Base-by-base conservation (phyloP, 2,329 filamentous ascomycete species). In the Ilyonectria mors-panacis region DNA sequence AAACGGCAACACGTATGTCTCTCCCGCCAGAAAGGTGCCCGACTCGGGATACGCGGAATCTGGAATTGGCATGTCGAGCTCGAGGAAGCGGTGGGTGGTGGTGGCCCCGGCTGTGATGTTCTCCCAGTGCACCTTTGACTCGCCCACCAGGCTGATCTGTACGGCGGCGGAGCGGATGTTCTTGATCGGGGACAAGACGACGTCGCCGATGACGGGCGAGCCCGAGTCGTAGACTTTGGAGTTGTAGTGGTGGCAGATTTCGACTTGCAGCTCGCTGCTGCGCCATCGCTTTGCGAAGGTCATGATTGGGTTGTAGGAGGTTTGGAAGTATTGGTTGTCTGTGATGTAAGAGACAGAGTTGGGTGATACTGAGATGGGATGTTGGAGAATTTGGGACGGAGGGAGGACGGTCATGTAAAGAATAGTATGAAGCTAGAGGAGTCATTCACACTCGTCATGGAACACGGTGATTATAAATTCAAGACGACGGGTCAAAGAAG, bases 221-320 rank as follows among this genome's bases (percentile, higher is more conserved):
- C 44, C 56, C 17, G 56, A 37, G 26, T 26, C 44, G 44, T 59
- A 59, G 17, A 59, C 44, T 23, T 59, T 59, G 56, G 56, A 47
- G 39, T 13, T 23, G 56, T 59, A 59, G 42, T 59, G 56, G 17
- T 59, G 56, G 28, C 15, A 17, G 10, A 59, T 44, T 17, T 33
- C 26, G 56, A 59, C 50, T 8, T 59, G 42, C 6, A 59, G 42
- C 26, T 48, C 42, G 23, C n/a, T 17, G 44, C 28, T 50, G 3
- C 44, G 44, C 19, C 44, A 45, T 6, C 23, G 44, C 6, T 50
- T 59, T 19, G 50, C 50, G 15, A 53, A 37, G n/a, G 15, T n/a
- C 39, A 42, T 42, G 37, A 17, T 39, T 17, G 2, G 37, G 37
- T 39, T 39, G 37, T 39, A 39, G 37, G 12, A 15, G 37, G 10